Conservation (phyloP, 73 alveolate genomes). For the Paramecium pentaurelia region DNA sequence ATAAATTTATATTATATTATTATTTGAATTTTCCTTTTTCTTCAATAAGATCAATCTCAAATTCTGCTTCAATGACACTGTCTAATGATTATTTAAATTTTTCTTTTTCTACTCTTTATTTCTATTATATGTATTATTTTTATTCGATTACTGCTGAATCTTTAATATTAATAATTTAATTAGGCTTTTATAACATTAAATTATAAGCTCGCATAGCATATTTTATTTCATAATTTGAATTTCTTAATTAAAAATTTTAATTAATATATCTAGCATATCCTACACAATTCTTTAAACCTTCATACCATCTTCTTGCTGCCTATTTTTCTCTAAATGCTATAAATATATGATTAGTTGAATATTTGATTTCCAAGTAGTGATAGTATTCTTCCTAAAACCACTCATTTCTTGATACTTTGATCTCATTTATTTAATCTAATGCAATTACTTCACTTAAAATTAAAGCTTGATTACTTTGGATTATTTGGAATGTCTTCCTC, state of each 20-base stretch:
- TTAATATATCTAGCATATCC: conserved; percentile 11
- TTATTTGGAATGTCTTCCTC: conserved; percentile 9
- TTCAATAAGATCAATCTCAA: not conserved
- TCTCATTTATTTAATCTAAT: conserved; percentile 25
- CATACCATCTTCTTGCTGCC: conserved; percentile 46
- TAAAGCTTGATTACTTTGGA: not conserved
- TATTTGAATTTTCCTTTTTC: not conserved
- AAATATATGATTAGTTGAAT: not conserved
- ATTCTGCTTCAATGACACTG: conserved; percentile 12
- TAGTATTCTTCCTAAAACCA: not conserved
- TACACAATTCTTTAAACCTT: conserved; percentile 1
- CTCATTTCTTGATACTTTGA: not conserved
- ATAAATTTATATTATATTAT: not conserved
- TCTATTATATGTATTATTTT: not conserved
- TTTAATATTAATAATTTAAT: not conserved
- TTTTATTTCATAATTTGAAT: not conserved
- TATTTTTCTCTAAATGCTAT: not conserved
- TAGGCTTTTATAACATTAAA: not conserved
- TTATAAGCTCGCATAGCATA: not conserved
- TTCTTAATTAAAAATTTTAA: not conserved
- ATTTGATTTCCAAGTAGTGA: conserved; percentile 3
- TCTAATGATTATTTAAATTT: conserved; percentile 2
- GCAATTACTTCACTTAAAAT: conserved; percentile 9
- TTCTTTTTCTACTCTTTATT: not conserved
- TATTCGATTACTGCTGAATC: not conserved